Evolutionary conservation across 495 filamentous ascomycete species (phyloP).

Genomic region (Letharia lupina): DNA sequence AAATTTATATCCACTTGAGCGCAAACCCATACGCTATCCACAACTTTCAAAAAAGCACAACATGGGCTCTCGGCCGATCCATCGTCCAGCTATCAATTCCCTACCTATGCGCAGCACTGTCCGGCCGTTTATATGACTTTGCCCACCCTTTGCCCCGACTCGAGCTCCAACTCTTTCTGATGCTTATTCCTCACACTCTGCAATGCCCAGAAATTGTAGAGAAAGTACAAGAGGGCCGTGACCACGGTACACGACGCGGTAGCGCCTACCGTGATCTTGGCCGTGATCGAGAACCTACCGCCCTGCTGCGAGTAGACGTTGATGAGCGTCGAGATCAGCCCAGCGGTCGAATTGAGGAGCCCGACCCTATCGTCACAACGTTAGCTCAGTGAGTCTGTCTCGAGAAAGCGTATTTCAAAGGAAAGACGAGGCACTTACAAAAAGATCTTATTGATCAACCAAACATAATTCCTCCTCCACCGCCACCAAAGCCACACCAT

Average conservation of each 20-base stretch:
- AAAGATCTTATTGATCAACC: conserved; percentile 29
- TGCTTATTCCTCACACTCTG: background rate
- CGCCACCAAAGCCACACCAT: conserved; percentile 26
- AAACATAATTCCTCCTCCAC: conserved; percentile 28
- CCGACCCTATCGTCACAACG: conserved; percentile 21
- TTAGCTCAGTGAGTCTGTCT: background rate
- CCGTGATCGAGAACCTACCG: conserved; percentile 40
- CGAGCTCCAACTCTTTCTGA: background rate
- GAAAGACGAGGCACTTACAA: conserved; percentile 14
- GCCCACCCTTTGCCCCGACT: background rate
- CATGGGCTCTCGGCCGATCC: background rate
- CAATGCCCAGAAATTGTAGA: conserved; percentile 10
- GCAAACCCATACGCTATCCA: too few relatives aligned
- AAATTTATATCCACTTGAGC: too few relatives aligned
- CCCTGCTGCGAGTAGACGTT: conserved; percentile 41
- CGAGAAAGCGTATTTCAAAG: background rate
- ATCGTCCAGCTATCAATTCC: background rate
- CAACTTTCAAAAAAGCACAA: too few relatives aligned
- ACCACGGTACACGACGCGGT: conserved; percentile 6
- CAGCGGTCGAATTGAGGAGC: conserved; percentile 39
- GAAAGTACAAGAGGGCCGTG: conserved; percentile 1
- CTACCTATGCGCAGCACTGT: background rate
- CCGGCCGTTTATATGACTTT: background rate
- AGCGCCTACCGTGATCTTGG: conserved; percentile 31
- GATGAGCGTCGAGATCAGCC: conserved; percentile 40